A percentile compares a stretch with the other conserved stretches of the same genome.
Evolutionary conservation across 805 yeast species (phyloP).

Genomic region (Zygosaccharomyces siamensis): DNA sequence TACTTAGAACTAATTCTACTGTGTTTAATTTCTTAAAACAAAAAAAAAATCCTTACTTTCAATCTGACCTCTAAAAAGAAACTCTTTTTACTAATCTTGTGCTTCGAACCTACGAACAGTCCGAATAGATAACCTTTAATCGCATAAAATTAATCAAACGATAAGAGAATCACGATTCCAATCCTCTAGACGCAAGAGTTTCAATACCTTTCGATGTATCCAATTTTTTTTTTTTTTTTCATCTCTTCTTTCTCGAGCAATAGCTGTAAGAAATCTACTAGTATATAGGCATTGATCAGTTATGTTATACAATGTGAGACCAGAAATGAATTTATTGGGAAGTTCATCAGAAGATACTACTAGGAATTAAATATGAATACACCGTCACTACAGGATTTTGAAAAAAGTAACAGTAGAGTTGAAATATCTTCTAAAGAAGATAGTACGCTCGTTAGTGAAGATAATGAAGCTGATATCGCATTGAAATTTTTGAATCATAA

Average conservation of each 20-base stretch:
- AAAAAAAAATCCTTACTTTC: too few relatives aligned
- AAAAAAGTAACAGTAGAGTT: not conserved
- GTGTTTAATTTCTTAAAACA: too few relatives aligned
- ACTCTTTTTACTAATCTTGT: not conserved
- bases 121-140: not conserved
- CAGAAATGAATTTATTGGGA: not conserved
- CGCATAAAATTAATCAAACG: not conserved
- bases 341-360: not conserved
- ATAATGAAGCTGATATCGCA: slow-evolving; percentile 25
- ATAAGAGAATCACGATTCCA: not conserved
- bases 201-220: too few relatives aligned
- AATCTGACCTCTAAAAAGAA: too few relatives aligned
- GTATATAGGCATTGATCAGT: not conserved
- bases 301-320: not conserved
- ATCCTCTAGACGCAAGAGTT: too few relatives aligned
- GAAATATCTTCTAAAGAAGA: slow-evolving; percentile 3
- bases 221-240: too few relatives aligned
- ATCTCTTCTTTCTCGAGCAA: too few relatives aligned
- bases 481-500: slow-evolving; percentile 19
- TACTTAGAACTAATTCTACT: too few relatives aligned
- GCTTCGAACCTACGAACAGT: not conserved
- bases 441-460: not conserved
- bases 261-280: not conserved
- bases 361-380: not conserved
- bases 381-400: not conserved